A percentile compares a stretch with the other conserved stretches of the same genome.
Evolutionary conservation across 495 filamentous ascomycete genomes (phyloP).

Genomic region (Lasiosphaeria hispida): DNA sequence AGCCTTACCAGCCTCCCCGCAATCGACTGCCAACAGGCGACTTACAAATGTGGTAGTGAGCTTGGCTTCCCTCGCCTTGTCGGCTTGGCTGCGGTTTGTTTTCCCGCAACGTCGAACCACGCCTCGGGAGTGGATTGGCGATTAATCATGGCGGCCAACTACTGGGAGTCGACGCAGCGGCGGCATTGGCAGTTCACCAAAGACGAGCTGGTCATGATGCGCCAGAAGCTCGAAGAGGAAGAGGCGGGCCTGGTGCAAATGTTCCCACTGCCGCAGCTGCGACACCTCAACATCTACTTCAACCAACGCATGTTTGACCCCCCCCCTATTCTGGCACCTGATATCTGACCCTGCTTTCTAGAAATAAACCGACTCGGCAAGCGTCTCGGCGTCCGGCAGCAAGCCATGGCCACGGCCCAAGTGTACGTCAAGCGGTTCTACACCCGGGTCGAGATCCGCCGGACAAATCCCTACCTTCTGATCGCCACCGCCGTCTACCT

Average conservation of each 20-base stretch:
- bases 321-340: neutral
- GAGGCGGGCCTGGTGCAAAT: slow-evolving; percentile 68
- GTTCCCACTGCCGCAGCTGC: slow-evolving; percentile 76
- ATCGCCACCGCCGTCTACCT: slow-evolving; percentile 89
- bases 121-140: neutral
- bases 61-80: no score
- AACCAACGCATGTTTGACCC: slow-evolving; percentile 69
- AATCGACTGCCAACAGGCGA: neutral
- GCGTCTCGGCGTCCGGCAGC: slow-evolving; percentile 79
- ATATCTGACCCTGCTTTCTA: slow-evolving; percentile 28
- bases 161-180: slow-evolving; percentile 91
- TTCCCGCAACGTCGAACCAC: neutral
- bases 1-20: slow-evolving; percentile 9
- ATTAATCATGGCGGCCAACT: slow-evolving; percentile 82
- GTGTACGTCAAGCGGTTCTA: slow-evolving; percentile 94
- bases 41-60: neutral
- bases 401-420: slow-evolving; percentile 91
- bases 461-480: slow-evolving; percentile 91
- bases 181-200: slow-evolving; percentile 87
- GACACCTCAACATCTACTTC: slow-evolving; percentile 87
- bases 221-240: slow-evolving; percentile 68
- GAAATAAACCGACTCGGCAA: slow-evolving; percentile 78
- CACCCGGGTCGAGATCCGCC: slow-evolving; percentile 82
- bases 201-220: slow-evolving; percentile 68
- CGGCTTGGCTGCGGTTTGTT: no score